Evolutionary conservation across 1,284 basidiomycete species (phyloP).

Genomic region (Fistulinella cinereoalba): DNA sequence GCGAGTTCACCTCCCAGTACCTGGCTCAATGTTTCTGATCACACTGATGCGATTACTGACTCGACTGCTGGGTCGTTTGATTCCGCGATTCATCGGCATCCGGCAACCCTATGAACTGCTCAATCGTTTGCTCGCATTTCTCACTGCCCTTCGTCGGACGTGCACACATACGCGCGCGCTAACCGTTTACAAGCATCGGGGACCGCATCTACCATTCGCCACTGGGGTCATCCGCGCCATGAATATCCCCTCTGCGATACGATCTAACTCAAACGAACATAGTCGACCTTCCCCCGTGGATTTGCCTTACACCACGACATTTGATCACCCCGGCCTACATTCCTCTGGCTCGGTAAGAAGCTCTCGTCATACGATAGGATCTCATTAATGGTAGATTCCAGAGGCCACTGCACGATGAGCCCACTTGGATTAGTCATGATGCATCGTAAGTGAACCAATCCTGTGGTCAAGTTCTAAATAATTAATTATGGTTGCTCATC

Average conservation of each 20-base stretch:
- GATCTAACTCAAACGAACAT: slow-evolving; percentile 1
- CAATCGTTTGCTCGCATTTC: slow-evolving; percentile 9
- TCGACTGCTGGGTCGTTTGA: slow-evolving; percentile 6
- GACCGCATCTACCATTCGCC: not conserved
- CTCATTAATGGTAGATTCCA: slow-evolving; percentile 12
- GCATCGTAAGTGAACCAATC: not conserved
- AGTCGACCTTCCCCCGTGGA: slow-evolving; percentile 14
- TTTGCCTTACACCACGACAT: slow-evolving; percentile 16
- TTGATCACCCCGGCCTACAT: slow-evolving; percentile 23
- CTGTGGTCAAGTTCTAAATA: slow-evolving; percentile 6
- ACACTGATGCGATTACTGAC: slow-evolving; percentile 3
- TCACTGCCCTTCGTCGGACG: slow-evolving; percentile 6
- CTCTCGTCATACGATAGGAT: slow-evolving; percentile 7
- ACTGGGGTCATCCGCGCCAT: slow-evolving; percentile 13
- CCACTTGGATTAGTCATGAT: slow-evolving; percentile 1
- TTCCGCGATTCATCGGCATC: slow-evolving; percentile 1
- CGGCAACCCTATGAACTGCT: slow-evolving; percentile 1
- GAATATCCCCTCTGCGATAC: slow-evolving; percentile 11
- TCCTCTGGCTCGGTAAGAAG: slow-evolving; percentile 13
- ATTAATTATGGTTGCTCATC: not conserved
- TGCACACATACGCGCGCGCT: not conserved
- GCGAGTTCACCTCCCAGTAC: not conserved
- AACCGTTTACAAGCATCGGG: not conserved
- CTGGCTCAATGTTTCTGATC: not conserved
- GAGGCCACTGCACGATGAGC: slow-evolving; percentile 19